A percentile compares a stretch with the other conserved stretches of the same genome.
phyloP scores from a whole-genome alignment of 345 rosid genomes.

The Geranium brycei region DNA sequence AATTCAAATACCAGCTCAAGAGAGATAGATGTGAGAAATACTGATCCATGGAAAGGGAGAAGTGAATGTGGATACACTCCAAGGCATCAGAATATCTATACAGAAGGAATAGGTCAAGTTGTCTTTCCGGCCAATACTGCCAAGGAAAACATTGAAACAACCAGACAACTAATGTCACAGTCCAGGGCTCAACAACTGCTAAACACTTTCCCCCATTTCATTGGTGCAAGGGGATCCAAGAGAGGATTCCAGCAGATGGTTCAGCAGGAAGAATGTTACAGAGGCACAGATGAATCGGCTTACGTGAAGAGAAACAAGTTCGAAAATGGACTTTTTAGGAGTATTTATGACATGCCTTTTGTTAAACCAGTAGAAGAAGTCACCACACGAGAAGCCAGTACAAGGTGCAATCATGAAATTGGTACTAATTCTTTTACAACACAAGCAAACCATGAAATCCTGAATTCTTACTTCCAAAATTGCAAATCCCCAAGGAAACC shows the following conservation, averaged over 20 bases:
- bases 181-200: constrained; percentile 17
- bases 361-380: constrained; percentile 14
- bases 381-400: constrained; percentile 13
- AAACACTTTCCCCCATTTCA: constrained; percentile 11
- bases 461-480: constrained; percentile 4
- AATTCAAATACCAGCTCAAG: constrained; percentile 3
- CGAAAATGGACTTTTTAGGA: constrained; percentile 18
- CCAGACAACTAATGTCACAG: constrained; percentile 17
- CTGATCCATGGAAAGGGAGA: constrained; percentile 1
- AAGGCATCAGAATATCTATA: constrained; percentile 7
- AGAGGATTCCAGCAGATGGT: constrained; percentile 23
- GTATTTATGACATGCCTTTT: constrained; percentile 14
- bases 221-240: constrained; percentile 32
- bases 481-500: constrained; percentile 2
- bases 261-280: constrained; percentile 21
- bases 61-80: constrained; percentile 2
- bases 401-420: constrained; percentile 9
- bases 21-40: constrained; percentile 1
- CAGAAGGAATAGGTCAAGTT: constrained; percentile 15
- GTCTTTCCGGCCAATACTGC: constrained; percentile 16
- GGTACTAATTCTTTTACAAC: constrained; percentile 12
- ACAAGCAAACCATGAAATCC: constrained; percentile 9
- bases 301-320: constrained; percentile 29
- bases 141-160: constrained; percentile 15
- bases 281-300: constrained; percentile 12